phyloP scores from a whole-genome alignment of 208 protist species.

The Trypanosoma brucei region DNA sequence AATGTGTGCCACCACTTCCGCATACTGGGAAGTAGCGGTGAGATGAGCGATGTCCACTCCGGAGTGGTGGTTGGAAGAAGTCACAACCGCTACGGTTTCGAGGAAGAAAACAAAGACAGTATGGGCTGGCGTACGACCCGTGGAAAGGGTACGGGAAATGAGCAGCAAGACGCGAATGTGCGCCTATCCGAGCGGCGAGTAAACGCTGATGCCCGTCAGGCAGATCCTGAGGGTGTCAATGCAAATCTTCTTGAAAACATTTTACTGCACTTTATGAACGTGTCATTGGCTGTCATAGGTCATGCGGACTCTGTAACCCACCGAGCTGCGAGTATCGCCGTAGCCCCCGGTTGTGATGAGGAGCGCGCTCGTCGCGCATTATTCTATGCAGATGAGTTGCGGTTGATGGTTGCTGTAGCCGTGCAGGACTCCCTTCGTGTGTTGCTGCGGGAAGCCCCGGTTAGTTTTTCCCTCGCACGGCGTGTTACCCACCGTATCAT shows the following conservation, averaged over 20 bases:
- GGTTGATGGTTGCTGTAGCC: constrained; percentile 38
- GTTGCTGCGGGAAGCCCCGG: constrained; percentile 18
- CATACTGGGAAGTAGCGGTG: constrained; percentile 22
- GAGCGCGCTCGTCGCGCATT: constrained; percentile 20
- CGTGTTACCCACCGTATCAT: constrained; percentile 41
- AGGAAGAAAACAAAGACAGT: constrained; percentile 4
- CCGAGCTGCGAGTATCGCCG: constrained; percentile 33
- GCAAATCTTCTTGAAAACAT: constrained; percentile 50
- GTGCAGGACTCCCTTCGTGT: constrained; percentile 49
- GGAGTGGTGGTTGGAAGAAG: background rate
- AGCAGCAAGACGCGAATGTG: background rate
- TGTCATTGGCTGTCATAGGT: constrained; percentile 30
- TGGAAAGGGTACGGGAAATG: background rate
- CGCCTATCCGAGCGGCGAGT: constrained; percentile 8
- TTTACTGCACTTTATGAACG: constrained; percentile 71
- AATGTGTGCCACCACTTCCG: constrained; percentile 33
- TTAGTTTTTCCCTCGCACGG: constrained; percentile 23
- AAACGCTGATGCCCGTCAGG: constrained; percentile 34
- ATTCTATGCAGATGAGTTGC: constrained; percentile 56
- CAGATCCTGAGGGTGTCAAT: constrained; percentile 38
- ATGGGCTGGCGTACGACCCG: background rate
- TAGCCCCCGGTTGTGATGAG: constrained; percentile 11
- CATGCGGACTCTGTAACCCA: constrained; percentile 68
- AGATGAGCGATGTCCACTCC: background rate
- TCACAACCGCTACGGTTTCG: constrained; percentile 3